Conservation (phyloP, 2,329 filamentous ascomycete species). For the Diaporthe capsici region DNA sequence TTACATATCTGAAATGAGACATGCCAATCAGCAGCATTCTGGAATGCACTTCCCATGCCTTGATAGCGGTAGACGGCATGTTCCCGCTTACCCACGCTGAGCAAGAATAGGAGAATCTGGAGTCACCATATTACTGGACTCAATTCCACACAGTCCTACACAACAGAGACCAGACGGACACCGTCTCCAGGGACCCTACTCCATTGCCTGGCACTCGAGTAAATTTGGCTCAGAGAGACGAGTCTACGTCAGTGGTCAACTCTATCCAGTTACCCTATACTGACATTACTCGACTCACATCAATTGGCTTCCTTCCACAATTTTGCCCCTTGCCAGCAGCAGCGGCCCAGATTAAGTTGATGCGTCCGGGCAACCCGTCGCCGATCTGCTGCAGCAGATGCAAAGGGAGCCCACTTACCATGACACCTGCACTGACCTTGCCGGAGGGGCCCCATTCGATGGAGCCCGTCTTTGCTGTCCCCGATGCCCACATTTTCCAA, state of each 20-base stretch:
- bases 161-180: background rate
- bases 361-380: constrained; percentile 26
- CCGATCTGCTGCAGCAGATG: constrained; percentile 17
- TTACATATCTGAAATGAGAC: too few relatives aligned
- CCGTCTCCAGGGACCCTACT: background rate
- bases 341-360: constrained; percentile 21
- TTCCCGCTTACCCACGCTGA: background rate
- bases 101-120: constrained; percentile 9
- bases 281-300: background rate
- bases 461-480: background rate
- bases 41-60: background rate
- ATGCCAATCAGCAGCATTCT: too few relatives aligned
- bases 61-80: background rate
- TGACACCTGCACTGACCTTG: constrained; percentile 20
- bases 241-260: background rate
- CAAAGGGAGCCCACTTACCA: background rate
- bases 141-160: background rate
- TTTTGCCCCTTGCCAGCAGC: background rate
- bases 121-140: background rate
- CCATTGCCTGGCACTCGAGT: background rate
- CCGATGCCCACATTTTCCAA: constrained; percentile 11
- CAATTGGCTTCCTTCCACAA: background rate
- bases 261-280: background rate
- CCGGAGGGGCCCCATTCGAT: background rate
- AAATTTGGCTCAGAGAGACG: background rate